These are phyloP conservation scores for Magnaporthiopsis incrustans DNA, from an alignment of 2,329 filamentous ascomycete species.

Conservation along the genomic window DNA sequence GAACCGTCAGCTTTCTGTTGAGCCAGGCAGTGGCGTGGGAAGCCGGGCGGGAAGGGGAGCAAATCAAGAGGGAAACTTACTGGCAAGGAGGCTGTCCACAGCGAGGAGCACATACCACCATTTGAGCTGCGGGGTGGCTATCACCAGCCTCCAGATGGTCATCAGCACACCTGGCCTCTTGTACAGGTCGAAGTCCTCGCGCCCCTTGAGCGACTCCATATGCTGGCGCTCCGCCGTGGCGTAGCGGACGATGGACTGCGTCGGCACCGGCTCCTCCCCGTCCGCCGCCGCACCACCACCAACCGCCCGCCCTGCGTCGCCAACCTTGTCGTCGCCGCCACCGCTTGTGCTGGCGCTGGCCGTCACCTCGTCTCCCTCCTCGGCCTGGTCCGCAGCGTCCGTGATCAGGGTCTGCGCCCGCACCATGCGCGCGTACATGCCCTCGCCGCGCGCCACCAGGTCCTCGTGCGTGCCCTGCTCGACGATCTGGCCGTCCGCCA, in stretches of 20 bases:
- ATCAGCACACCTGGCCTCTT: constrained; percentile 11
- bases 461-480: constrained; percentile 22
- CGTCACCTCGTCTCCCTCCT: neutral
- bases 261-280: constrained; percentile 10
- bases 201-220: constrained; percentile 10
- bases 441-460: constrained; percentile 15
- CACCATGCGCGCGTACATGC: constrained; percentile 19
- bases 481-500: constrained; percentile 23
- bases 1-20: neutral
- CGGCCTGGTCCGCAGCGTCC: neutral
- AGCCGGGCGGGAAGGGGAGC: neutral
- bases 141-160: constrained; percentile 11
- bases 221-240: constrained; percentile 13
- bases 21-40: too few species aligned
- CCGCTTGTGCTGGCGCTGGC: neutral
- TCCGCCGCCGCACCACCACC: neutral
- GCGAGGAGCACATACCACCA: constrained; percentile 10
- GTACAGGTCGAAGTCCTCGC: constrained; percentile 15
- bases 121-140: constrained; percentile 12
- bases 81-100: neutral
- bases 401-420: constrained; percentile 15
- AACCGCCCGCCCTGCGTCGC: too few species aligned
- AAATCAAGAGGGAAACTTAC: neutral
- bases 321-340: neutral
- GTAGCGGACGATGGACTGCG: constrained; percentile 16